Base-by-base conservation (phyloP, 768 basidiomycete genomes). In the Psilocybe cubensis region DNA sequence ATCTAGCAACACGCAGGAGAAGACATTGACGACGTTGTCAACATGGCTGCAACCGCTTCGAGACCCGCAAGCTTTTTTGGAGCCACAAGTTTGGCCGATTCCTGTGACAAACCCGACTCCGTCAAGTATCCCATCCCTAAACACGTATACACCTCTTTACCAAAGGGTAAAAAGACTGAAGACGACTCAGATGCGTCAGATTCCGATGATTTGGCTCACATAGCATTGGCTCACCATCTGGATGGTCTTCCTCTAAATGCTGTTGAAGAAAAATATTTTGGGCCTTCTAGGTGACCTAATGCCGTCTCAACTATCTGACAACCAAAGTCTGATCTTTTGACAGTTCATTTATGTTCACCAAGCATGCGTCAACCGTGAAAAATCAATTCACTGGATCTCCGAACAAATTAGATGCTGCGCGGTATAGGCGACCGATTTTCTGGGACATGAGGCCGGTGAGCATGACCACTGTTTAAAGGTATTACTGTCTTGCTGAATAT, bases 261-360 rank as follows among this genome's bases (percentile, higher is more conserved):
- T 3, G 53, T 70, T 12, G 71, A 74, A 28, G 63, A 74, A 41
- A 68, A 71, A 24, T 81, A 78, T 58, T 80, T 78, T 64, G 79
- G 80, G 11, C 71, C 70, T 40, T 73, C 77, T 8, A 74, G 72
- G 72, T 74, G 23, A 12, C 60, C 52, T 18, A 11, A 1, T 42
- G 24, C 28, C 18, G 10, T 38, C 9, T 14, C 9, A 20, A 17
- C 12, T 27, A n/a, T n/a, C 27, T 11, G n/a, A 38, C 41, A 8
- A 35, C 23, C 18, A 28, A 8, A 45, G 27, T 33, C 45, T 38
- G 14, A 23, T 52, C 20, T 28, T 24, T 44, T 48, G 40, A 14
- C 21, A 81, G 80, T 60, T 68, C 73, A 11, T 70, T 79, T 29
- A 77, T 78, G 72, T 74, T 81, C 42, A 65, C 76, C 14, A 73